Percentiles rank a stretch among this genome's conserved stretches.
These are phyloP conservation scores for Scutellaria minor DNA, from an alignment of 257 asterid species.

Conservation along the genomic window DNA sequence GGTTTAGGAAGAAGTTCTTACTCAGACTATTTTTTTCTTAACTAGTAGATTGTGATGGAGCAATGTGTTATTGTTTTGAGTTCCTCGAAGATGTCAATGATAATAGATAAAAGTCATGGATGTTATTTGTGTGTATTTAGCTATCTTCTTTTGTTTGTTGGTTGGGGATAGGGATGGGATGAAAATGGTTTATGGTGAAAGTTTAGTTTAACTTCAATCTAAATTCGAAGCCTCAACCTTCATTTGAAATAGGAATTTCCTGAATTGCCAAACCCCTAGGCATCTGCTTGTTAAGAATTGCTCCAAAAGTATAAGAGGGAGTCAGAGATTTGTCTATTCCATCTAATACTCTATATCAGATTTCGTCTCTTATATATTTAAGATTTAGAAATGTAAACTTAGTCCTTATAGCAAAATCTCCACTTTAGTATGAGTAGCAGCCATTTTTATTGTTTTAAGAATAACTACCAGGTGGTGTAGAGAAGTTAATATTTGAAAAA, in stretches of 20 bases:
- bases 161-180: not conserved
- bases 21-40: not conserved
- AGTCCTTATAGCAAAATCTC: not conserved
- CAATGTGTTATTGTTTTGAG: not conserved
- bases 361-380: not conserved
- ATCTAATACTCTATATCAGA: not conserved
- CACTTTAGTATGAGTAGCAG: not conserved
- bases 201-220: not conserved
- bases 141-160: not conserved
- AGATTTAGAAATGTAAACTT: not conserved
- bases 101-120: not conserved
- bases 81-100: not conserved
- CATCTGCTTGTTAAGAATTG: not conserved
- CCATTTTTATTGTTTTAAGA: not conserved
- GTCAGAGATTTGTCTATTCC: not conserved
- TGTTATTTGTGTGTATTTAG: not conserved
- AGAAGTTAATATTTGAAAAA: constrained; percentile 9
- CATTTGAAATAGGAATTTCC: constrained; percentile 3
- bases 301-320: not conserved
- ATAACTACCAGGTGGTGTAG: not conserved
- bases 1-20: constrained; percentile 14
- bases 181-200: constrained; percentile 9
- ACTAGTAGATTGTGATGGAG: not conserved
- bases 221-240: not conserved
- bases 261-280: constrained; percentile 6